Percentiles rank a stretch among this genome's conserved stretches.
Conservation (phyloP, 2,329 filamentous ascomycete genomes). For the Acrodontium crateriforme region DNA sequence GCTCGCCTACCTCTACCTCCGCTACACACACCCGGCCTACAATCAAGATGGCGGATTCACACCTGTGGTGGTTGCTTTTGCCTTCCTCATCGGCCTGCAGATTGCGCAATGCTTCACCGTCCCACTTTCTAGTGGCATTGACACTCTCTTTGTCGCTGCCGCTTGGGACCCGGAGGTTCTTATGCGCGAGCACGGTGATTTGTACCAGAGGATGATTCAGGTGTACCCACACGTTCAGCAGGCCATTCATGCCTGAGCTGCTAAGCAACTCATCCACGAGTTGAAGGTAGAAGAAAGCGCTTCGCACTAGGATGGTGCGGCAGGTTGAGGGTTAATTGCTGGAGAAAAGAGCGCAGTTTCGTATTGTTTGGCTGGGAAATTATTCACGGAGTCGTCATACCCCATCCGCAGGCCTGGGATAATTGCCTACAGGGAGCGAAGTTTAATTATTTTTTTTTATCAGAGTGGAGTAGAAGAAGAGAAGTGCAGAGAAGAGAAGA, state of each 20-base stretch:
- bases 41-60: slow-evolving; percentile 57
- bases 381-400: too few species aligned
- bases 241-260: slow-evolving; percentile 14
- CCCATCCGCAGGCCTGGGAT: too few species aligned
- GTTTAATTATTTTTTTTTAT: too few species aligned
- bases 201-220: slow-evolving; percentile 64
- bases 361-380: too few species aligned
- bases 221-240: slow-evolving; percentile 55
- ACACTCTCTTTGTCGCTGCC: slow-evolving; percentile 78
- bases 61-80: slow-evolving; percentile 64
- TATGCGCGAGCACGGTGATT: slow-evolving; percentile 64
- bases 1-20: slow-evolving; percentile 73
- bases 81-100: slow-evolving; percentile 82
- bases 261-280: too few species aligned
- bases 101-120: slow-evolving; percentile 83
- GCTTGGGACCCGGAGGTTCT: slow-evolving; percentile 57
- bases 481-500: too few species aligned
- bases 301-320: too few species aligned
- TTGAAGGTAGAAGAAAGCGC: too few species aligned
- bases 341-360: too few species aligned
- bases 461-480: too few species aligned
- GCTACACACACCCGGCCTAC: slow-evolving; percentile 68
- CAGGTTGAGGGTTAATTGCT: too few species aligned
- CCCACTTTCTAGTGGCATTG: slow-evolving; percentile 74
- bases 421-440: too few species aligned